These are phyloP conservation scores for Globisporangium cylindrosporum DNA, from an alignment of 352 stramenopile species.

Conservation along the genomic window DNA sequence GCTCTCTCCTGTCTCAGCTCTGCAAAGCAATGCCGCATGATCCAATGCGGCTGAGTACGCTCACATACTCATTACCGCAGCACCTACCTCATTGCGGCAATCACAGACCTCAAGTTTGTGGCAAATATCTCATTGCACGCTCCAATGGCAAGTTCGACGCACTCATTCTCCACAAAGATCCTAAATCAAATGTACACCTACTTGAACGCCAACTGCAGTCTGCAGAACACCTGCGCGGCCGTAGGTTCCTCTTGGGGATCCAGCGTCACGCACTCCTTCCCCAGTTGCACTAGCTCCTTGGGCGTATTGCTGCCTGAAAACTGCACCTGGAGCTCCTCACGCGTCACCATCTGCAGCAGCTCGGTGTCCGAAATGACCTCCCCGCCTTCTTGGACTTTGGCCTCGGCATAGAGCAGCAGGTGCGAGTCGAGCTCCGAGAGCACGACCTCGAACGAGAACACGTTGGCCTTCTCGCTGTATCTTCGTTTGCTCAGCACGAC, in stretches of 20 bases:
- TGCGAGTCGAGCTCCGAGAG: constrained; percentile 47
- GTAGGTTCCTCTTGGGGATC: constrained; percentile 32
- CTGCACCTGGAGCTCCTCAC: constrained; percentile 30
- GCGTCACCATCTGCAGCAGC: constrained; percentile 39
- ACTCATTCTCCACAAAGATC: neutral
- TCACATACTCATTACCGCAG: neutral
- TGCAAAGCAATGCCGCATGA: neutral
- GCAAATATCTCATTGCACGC: neutral
- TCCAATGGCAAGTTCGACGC: neutral
- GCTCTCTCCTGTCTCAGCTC: neutral
- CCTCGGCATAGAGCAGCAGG: constrained; percentile 32
- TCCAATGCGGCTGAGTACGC: neutral
- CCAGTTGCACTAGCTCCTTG: constrained; percentile 24
- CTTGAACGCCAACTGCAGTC: constrained; percentile 29
- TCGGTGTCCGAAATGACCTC: constrained; percentile 22
- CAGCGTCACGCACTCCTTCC: constrained; percentile 32
- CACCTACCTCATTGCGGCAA: neutral
- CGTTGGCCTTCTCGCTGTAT: constrained; percentile 45
- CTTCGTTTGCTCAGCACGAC: constrained; percentile 40
- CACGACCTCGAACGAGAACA: constrained; percentile 54
- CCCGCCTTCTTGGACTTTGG: constrained; percentile 2
- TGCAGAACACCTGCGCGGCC: constrained; percentile 30
- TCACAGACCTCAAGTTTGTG: neutral
- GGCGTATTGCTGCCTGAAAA: constrained; percentile 30
- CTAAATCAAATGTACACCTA: neutral